phyloP scores from a whole-genome alignment of 148 eudicot species.

The Persicaria tinctoria region DNA sequence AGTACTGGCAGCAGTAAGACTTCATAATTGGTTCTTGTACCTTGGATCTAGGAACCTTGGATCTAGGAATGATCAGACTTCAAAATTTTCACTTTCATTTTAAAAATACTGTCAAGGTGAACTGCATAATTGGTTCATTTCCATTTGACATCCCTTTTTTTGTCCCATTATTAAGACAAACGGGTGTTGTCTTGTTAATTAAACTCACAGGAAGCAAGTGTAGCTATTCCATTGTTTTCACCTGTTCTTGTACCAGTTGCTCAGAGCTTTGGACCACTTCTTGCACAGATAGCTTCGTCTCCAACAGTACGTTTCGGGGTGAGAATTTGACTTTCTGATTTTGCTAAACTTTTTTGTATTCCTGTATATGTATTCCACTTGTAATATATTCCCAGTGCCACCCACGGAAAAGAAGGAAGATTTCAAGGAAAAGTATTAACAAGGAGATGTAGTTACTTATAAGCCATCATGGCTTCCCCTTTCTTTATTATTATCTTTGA shows the following conservation, averaged over 20 bases:
- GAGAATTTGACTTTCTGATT: conserved; percentile 16
- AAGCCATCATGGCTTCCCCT: neutral
- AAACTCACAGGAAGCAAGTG: conserved; percentile 63
- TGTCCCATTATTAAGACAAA: neutral
- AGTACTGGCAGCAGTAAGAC: neutral
- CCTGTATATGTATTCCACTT: neutral
- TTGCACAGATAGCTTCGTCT: conserved; percentile 71
- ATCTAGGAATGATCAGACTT: neutral
- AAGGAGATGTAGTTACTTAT: neutral
- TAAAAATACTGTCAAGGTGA: neutral
- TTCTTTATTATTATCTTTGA: neutral
- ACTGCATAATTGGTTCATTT: neutral
- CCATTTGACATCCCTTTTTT: neutral
- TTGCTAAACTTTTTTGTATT: neutral
- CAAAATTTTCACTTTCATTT: neutral
- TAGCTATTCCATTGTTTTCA: conserved; percentile 78
- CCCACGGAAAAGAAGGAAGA: neutral
- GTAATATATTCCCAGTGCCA: neutral
- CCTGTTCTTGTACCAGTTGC: conserved; percentile 85
- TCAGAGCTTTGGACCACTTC: conserved; percentile 75
- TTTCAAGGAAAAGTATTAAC: neutral
- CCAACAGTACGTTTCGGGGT: conserved; percentile 86
- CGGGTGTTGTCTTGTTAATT: conserved; percentile 1
- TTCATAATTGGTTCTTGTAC: neutral
- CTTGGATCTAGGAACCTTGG: too few relatives aligned